Evolutionary conservation across 108 stramenopile species (phyloP).

Genomic region (Ochromonas danica): DNA sequence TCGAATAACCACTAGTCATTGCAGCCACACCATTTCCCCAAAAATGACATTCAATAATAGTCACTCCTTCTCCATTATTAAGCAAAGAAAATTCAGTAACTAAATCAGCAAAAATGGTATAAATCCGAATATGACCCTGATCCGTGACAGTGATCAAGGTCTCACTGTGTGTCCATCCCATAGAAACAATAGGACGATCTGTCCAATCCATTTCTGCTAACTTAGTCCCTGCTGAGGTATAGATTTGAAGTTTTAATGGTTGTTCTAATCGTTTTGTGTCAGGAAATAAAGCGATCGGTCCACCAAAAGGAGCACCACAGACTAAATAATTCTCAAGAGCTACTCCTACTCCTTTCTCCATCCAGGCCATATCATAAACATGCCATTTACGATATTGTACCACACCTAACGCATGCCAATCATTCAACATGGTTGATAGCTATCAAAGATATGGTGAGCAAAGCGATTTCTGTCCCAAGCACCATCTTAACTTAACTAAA

Average conservation of each 20-base stretch:
- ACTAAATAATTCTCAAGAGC: neutral
- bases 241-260: neutral
- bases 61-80: neutral
- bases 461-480: too few relatives aligned
- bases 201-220: constrained; percentile 24
- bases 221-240: constrained; percentile 5
- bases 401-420: constrained; percentile 24
- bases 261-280: constrained; percentile 7
- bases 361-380: constrained; percentile 30
- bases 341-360: neutral
- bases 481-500: too few relatives aligned
- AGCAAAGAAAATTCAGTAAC: neutral
- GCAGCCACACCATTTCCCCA: constrained; percentile 27
- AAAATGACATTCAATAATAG: constrained; percentile 28
- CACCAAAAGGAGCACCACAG: constrained; percentile 35
- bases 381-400: constrained; percentile 21
- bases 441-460: too few relatives aligned
- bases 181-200: constrained; percentile 1
- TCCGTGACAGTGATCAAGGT: neutral
- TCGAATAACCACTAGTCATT: neutral
- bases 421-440: neutral
- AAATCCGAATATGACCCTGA: neutral
- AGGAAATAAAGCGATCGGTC: constrained; percentile 9
- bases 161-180: constrained; percentile 28
- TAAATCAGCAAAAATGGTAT: too few relatives aligned